Base-by-base conservation (phyloP, 768 basidiomycete genomes). In the Macrolepiota dolichaula region DNA sequence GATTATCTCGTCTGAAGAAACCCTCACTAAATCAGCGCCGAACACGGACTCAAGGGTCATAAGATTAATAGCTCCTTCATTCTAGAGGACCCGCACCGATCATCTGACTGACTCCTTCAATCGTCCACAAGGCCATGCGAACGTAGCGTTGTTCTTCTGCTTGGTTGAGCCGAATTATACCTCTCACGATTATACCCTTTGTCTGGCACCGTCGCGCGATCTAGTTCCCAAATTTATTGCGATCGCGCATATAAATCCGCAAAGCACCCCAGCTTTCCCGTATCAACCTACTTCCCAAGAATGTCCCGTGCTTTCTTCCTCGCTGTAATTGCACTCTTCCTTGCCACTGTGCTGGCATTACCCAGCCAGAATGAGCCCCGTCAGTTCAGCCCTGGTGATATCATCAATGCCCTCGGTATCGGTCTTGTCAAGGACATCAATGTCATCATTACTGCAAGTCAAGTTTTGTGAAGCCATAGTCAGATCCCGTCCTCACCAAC, bases 341-440 rank as follows among this genome's bases (percentile, higher is more conserved):
- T 70, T 55, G 65, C 70, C 42, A 63, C 65, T 44, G 71, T 69
- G n/a, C 55, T 57, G 9, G 72, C 69, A 25, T 58, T 64, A 1
- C 61, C 64, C 63, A 3, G 51, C 58, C 13, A 61, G 44, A 15
- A 62, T 58, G 25, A 67, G 64, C 27, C 57, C 65, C 17, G 68
- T 15, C 46, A 27, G 42, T n/a, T 55, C 38, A 65, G 71, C 50
- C 70, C 71, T 17, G 68, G 52, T 13, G 59, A 61, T 49, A 77
- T 81, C 64, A 74, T 80, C 60, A 76, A 79, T 60, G 64, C 71
- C 7, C 62, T 81, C 13, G 68, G 72, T 17, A 52, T 81, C 27
- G 77, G 78, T 25, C 69, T 81, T 32, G 77, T 81, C 51, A 70
- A 69, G 47, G 59, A 73, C 49, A 74, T 81, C 61, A 74, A 75